Base-by-base conservation (phyloP, 768 basidiomycete genomes). In the Pleurotus eryngii region DNA sequence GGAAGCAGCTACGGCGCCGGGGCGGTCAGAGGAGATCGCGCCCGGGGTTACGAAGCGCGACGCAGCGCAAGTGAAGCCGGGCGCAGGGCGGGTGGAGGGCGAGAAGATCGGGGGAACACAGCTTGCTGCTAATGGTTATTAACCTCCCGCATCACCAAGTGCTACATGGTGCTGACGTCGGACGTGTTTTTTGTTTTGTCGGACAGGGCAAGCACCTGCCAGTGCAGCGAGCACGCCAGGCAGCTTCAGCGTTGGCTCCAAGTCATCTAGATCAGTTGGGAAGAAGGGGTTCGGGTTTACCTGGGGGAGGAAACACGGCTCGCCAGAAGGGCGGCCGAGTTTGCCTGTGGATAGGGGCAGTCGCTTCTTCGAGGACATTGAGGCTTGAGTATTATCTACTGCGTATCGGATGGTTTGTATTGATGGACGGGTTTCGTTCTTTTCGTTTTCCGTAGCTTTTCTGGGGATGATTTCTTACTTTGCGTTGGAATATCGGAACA, bases 1-100 rank as follows among this genome's bases (percentile, higher is more conserved):
- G 40, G 71, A 66, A 48, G 68, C 56, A 26, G 57, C 49, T 51
- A 64, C 63, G 37, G 61, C 61, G 3, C 27, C 5, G 8, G 66
- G 57, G 49, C 63, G 58, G 30, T 62, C 49, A 17, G 59, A 26
- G 42, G 57, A 42, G 58, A 55, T 56, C 27, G 64, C 26, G 5
- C 66, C 48, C 27, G 59, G 63, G 47, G 66, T 68, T 35, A 70
- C 71, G 43, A 70, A 66, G 60, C 63, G 64, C 39, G 80, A 76
- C 55, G 63, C 65, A 39, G 71, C 73, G 37, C 76, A 80, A 60
- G 67, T 85, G 18, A 79, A 80, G 58, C 84, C 85, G 5, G 85
- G 84, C 1, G 74, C 84, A 0, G 85, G 83, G 1, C 72, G 74
- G 61, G 71, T 69, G 54, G 59, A 64, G 0, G 74, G 70, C 2